Conservation (phyloP, 2,329 filamentous ascomycete genomes). For the Hypomyces rosellus region DNA sequence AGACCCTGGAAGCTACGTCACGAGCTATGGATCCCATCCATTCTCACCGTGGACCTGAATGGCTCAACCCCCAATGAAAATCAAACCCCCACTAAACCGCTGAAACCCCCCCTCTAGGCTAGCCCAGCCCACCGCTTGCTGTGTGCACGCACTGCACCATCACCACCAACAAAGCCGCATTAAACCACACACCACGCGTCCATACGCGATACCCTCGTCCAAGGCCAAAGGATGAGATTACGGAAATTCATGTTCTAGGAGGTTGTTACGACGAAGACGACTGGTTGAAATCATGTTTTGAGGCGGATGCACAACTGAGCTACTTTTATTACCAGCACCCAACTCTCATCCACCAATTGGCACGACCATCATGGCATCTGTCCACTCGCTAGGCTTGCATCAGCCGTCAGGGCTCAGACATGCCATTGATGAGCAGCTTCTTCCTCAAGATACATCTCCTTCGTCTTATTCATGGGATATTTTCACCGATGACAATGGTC, state of each 20-base stretch:
- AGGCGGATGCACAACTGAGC: not conserved
- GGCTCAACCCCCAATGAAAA: not conserved
- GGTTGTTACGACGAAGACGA: too few relatives aligned
- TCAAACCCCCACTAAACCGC: constrained; percentile 7
- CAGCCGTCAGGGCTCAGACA: constrained; percentile 77
- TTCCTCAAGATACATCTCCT: constrained; percentile 59
- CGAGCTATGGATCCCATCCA: constrained; percentile 16
- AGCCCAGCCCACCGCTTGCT: not conserved
- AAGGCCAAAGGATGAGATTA: too few relatives aligned
- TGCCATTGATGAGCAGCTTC: constrained; percentile 72
- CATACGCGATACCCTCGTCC: too few relatives aligned
- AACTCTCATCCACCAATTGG: constrained; percentile 14
- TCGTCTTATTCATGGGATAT: constrained; percentile 73
- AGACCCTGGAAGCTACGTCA: constrained; percentile 25
- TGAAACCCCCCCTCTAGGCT: not conserved
- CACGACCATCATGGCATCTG: constrained; percentile 65
- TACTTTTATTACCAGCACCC: not conserved
- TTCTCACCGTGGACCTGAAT: not conserved
- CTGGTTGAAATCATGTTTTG: not conserved
- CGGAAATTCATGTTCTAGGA: too few relatives aligned
- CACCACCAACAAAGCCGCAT: too few relatives aligned
- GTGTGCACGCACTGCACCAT: not conserved
- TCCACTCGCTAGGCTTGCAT: constrained; percentile 87
- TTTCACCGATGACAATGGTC: constrained; percentile 33
- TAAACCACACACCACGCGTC: too few relatives aligned